Evolutionary conservation across 495 filamentous ascomycete genomes (phyloP), one percentile per base, ranked within the genome.

Genomic region (Amphirosellinia nigrospora): DNA sequence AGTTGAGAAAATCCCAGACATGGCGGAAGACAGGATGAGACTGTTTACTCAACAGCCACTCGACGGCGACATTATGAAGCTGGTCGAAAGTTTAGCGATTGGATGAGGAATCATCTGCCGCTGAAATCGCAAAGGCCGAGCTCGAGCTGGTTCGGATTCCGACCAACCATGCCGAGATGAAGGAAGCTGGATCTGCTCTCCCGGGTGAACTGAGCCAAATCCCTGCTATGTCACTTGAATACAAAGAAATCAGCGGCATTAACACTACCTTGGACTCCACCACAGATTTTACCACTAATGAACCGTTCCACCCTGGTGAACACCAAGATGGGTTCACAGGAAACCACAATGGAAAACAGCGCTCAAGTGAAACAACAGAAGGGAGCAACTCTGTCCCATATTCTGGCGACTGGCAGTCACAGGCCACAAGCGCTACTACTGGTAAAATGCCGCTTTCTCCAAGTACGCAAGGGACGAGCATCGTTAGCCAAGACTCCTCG

Each of bases 371-470:
- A 66, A 83, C 82, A 1, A 87, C 86, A 0, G 85, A 87, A 50
- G 82, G 82, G 10, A 85, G 85, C 71, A 78, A 70, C 50, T 86
- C 84, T 32, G 84, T 78, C 5, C 79, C 80, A 5, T 77, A 75
- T 45, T 78, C 78, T 5, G 83, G 82, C 21, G 86, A 87, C 68
- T 87, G 85, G 84, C 79, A 80, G 13, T 84, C 81, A 30, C 86
- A 87, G 71, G 84, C 83, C 19, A 87, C 85, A n/a, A 86, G 84
- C 64, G 85, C 85, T 38, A 86, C 84, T 19, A 87, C 85, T 10
- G 81, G 82, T 41, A 86, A 85, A 77, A 85, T 87, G 84, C 85
- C 86, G 30, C 75, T 86, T n/a, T 87, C 85, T 34, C 86, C 86
- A 9, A 86, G 84, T 70, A 87, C 86, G 7, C 83, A 87, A 75